Conservation (phyloP, 345 rosid species). For the Salix koriyanagi region DNA sequence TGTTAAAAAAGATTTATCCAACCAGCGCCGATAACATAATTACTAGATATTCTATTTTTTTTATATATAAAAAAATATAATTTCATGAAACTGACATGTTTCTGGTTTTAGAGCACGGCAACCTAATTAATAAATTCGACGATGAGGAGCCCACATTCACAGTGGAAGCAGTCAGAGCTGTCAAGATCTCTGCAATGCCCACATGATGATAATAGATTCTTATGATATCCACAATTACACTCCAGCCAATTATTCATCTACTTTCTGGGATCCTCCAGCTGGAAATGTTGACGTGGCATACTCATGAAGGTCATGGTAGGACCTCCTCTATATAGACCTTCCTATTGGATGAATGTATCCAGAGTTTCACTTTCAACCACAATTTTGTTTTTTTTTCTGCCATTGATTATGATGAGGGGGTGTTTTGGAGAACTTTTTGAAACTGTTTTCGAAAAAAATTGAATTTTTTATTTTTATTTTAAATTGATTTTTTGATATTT, state of each 20-base stretch:
- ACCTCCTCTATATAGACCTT: background rate
- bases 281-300: slow-evolving; percentile 22
- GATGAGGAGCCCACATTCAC: slow-evolving; percentile 1
- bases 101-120: background rate
- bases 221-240: background rate
- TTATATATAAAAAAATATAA: background rate
- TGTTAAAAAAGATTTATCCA: no score
- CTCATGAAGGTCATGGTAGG: slow-evolving; percentile 3
- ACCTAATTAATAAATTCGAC: background rate
- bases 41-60: no score
- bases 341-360: no score
- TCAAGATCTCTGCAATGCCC: slow-evolving; percentile 12
- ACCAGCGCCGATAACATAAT: no score
- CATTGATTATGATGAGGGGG: background rate
- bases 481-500: no score
- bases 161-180: slow-evolving; percentile 21
- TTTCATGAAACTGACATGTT: background rate
- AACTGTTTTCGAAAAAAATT: no score
- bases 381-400: background rate
- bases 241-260: slow-evolving; percentile 37
- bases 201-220: slow-evolving; percentile 8
- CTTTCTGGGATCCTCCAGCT: slow-evolving; percentile 54
- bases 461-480: no score
- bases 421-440: no score
- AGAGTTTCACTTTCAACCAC: slow-evolving; percentile 7